phyloP scores from a whole-genome alignment of 2,329 filamentous ascomycete genomes.

The Diplodia mutila region DNA sequence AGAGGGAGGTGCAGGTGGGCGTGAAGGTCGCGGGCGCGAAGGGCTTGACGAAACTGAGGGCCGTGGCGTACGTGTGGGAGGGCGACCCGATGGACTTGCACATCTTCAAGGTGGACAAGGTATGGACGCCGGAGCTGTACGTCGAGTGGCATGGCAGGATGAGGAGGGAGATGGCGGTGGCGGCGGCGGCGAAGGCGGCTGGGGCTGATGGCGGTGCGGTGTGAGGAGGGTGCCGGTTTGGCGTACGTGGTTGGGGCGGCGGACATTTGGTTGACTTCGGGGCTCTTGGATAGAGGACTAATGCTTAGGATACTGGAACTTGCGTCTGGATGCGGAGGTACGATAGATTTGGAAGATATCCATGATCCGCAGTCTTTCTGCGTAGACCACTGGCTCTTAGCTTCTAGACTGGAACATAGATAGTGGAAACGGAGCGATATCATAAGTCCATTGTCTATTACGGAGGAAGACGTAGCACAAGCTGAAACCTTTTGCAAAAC shows the following conservation, averaged over 20 bases:
- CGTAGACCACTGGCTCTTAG: background rate
- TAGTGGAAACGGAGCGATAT: no score
- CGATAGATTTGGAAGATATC: background rate
- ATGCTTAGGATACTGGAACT: background rate
- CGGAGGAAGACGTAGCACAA: background rate
- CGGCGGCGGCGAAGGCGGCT: no score
- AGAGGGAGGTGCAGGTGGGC: background rate
- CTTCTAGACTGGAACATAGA: background rate
- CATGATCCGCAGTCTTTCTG: background rate
- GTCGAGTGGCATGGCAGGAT: slow-evolving; percentile 1
- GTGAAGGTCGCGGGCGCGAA: background rate
- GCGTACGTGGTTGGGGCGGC: background rate
- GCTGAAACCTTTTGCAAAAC: background rate
- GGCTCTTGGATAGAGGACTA: background rate
- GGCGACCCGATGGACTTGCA: slow-evolving; percentile 5
- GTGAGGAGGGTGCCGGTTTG: background rate
- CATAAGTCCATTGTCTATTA: background rate
- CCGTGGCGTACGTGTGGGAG: background rate
- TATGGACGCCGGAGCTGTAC: slow-evolving; percentile 8
- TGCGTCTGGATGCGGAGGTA: background rate
- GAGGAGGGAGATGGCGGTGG: background rate
- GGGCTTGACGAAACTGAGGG: background rate
- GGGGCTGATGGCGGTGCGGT: background rate
- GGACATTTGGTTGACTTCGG: background rate
- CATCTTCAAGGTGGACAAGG: slow-evolving; percentile 6